Base-by-base conservation (phyloP, 495 filamentous ascomycete genomes). In the Articulospora tetracladia region DNA sequence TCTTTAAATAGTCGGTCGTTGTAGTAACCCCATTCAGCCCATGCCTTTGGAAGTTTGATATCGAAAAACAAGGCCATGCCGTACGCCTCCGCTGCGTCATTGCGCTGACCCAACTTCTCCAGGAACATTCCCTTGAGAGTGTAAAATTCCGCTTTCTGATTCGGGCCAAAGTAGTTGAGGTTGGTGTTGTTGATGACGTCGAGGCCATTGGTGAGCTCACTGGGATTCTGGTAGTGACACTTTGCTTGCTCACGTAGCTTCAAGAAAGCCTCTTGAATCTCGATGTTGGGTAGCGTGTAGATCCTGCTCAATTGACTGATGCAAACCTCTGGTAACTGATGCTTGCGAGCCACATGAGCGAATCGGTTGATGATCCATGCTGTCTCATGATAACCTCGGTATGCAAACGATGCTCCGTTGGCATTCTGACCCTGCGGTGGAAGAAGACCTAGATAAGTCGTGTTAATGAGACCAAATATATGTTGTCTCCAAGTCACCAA, bases 131-230 rank as follows among this genome's bases (percentile, higher is more conserved):
- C 95, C 77, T 99, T 99, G 48, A 99, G 81, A 0, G 93, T 99
- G 75, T 96, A 98, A 74, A 99, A 99, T 69, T 99, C 95, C 4
- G 95, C 95, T 73, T 97, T 98, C 70, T 99, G 95, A 68, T 92
- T 86, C 7, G 89, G 78, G 58, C 91, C 94, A 70, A 99, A 99
- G 74, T 97, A 99, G 68, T 94, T 96, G 26, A 99, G 84, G 63
- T 99, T 99, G 55, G 95, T 99, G 66, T 99, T 99, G 73, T 99
- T 98, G 66, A 99, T 99, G 7, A 99, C 95, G 71, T 99, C 95
- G 58, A 99, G 69, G 1, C 95, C 95, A 69, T 85, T 93, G 50
- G 84, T 92, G 32, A 99, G 85, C 68, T 99, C 95, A 19, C 86
- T 85, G 0, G 84, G 86, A 66, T 98, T 97, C 72, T 98, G 93